phyloP scores from a whole-genome alignment of 805 yeast genomes.

The Candida maesae region DNA sequence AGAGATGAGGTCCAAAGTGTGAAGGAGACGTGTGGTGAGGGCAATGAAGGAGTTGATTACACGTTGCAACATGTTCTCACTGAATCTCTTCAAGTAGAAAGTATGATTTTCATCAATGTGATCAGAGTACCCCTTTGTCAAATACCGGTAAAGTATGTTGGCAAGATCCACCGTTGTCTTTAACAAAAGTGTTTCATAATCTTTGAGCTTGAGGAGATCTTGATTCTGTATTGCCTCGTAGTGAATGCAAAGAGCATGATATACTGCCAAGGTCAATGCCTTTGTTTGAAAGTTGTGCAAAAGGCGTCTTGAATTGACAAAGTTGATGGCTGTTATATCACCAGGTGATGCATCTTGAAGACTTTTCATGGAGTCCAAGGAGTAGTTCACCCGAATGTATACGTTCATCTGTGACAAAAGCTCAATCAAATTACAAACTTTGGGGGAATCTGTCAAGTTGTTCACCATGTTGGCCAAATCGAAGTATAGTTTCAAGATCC shows the following conservation, averaged over 20 bases:
- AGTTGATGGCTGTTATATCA: conserved; percentile 8
- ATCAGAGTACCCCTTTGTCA: conserved; percentile 13
- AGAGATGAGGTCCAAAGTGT: conserved; percentile 18
- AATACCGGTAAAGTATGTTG: conserved; percentile 15
- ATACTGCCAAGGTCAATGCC: conserved; percentile 19
- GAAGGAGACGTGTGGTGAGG: conserved; percentile 19
- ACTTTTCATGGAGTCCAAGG: conserved; percentile 5
- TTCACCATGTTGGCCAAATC: conserved; percentile 21
- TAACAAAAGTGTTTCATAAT: conserved; percentile 6
- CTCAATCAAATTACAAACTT: conserved; percentile 16
- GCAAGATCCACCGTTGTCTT: conserved; percentile 14
- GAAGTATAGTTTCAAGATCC: conserved; percentile 15
- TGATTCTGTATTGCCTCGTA: conserved; percentile 18
- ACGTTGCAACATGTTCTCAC: conserved; percentile 21
- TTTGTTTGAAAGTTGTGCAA: conserved; percentile 17
- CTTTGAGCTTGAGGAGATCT: conserved; percentile 12
- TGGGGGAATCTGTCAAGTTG: conserved; percentile 16
- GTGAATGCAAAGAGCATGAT: conserved; percentile 19
- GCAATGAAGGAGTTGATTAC: conserved; percentile 16
- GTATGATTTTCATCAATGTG: conserved; percentile 17
- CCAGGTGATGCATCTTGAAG: conserved; percentile 1
- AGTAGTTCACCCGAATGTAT: conserved; percentile 18
- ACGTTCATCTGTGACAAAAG: conserved; percentile 15
- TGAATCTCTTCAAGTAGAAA: conserved; percentile 17
- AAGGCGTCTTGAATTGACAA: conserved; percentile 14